phyloP scores from a whole-genome alignment of 2,329 filamentous ascomycete species.

The Talaromyces atroroseus region DNA sequence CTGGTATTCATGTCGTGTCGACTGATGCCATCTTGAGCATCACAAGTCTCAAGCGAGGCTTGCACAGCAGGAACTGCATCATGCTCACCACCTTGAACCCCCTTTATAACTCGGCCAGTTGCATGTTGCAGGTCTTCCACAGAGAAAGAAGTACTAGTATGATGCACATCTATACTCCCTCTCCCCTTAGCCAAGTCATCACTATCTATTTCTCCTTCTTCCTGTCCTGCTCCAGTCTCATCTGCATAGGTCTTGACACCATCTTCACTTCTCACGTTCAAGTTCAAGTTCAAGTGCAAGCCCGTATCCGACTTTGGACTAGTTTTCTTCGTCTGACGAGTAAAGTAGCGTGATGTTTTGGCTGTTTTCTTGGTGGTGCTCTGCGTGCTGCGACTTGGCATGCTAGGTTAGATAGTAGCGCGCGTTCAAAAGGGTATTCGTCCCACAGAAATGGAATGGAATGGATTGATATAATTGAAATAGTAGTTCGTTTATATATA shows the following conservation, averaged over 20 bases:
- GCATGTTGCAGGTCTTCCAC: not conserved
- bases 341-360: constrained; percentile 9
- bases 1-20: not conserved
- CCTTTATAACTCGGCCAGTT: not conserved
- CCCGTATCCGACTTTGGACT: not conserved
- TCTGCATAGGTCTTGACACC: not conserved
- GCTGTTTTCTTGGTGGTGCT: constrained; percentile 5
- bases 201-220: not conserved
- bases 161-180: not conserved
- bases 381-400: constrained; percentile 5
- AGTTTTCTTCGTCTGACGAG: not conserved
- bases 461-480: not conserved
- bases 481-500: too few species aligned
- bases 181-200: not conserved
- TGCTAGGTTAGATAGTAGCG: constrained; percentile 1
- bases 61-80: not conserved
- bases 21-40: not conserved
- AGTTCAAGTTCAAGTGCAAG: not conserved
- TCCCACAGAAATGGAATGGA: too few species aligned
- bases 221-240: not conserved
- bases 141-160: not conserved
- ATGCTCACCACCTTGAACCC: not conserved
- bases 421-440: not conserved
- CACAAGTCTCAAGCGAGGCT: not conserved
- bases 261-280: not conserved